phyloP scores from a whole-genome alignment of 2,329 filamentous ascomycete genomes.

The Paramyrothecium roridum region DNA sequence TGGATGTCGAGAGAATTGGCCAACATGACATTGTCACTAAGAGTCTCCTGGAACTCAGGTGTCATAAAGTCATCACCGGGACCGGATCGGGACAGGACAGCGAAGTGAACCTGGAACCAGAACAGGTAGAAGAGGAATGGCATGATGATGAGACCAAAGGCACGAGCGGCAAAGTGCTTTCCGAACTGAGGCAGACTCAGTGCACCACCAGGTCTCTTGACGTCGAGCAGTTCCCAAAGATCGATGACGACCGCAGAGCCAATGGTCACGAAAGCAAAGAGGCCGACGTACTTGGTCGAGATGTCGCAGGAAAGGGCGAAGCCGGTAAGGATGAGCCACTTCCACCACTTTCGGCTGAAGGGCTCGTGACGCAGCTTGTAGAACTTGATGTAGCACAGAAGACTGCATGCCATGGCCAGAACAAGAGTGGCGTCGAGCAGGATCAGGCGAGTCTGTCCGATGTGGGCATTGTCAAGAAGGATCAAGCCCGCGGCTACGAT shows the following conservation, averaged over 20 bases:
- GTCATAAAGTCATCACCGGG: conserved; percentile 99
- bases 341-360: conserved; percentile 98
- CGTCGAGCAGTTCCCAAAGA: conserved; percentile 88
- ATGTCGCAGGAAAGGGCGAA: conserved; percentile 96
- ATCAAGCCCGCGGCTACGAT: conserved; percentile 81
- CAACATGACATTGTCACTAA: conserved; percentile 92
- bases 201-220: conserved; percentile 80
- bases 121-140: conserved; percentile 98
- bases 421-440: conserved; percentile 92
- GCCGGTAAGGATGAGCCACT: conserved; percentile 94
- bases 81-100: conserved; percentile 81
- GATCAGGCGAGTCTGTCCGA: conserved; percentile 93
- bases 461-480: conserved; percentile 95
- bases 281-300: conserved; percentile 95
- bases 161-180: conserved; percentile 86
- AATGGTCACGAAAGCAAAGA: conserved; percentile 96
- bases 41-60: conserved; percentile 94
- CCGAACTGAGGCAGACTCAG: conserved; percentile 75
- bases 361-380: conserved; percentile 90
- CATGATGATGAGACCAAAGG: conserved; percentile 81
- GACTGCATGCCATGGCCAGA: conserved; percentile 91
- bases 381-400: conserved; percentile 93
- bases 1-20: conserved; percentile 81
- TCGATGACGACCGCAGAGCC: conserved; percentile 92
- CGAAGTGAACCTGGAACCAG: conserved; percentile 99